Percentiles rank a stretch among this genome's conserved stretches.
phyloP scores from a whole-genome alignment of 371 early-diverging fungal genomes.

The Mortierella sp. region DNA sequence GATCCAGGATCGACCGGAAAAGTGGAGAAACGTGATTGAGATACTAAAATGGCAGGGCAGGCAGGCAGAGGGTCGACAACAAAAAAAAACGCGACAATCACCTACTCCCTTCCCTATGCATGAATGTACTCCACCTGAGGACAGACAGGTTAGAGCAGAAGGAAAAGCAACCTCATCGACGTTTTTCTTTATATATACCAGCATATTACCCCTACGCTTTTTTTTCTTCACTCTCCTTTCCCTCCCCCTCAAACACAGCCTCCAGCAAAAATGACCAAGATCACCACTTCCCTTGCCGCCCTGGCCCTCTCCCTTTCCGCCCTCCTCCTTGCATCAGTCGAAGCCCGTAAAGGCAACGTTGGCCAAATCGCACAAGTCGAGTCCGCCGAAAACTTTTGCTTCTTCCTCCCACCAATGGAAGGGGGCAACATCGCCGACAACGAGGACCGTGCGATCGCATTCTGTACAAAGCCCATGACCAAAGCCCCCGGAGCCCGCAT shows the following conservation, averaged over 20 bases:
- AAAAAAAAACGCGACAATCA: too few relatives aligned
- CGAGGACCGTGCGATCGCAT: slow-evolving; percentile 64
- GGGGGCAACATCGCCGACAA: slow-evolving; percentile 60
- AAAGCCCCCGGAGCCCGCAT: slow-evolving; percentile 47
- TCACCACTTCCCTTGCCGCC: slow-evolving; percentile 1
- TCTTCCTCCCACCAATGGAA: slow-evolving; percentile 66
- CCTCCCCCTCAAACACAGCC: background rate
- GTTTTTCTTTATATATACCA: too few relatives aligned
- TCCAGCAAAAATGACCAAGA: background rate
- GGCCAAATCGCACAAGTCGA: slow-evolving; percentile 21
- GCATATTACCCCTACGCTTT: too few relatives aligned
- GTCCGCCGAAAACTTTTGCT: slow-evolving; percentile 45
- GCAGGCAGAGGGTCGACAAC: too few relatives aligned
- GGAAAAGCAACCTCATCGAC: too few relatives aligned
- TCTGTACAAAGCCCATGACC: slow-evolving; percentile 59
- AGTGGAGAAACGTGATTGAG: too few relatives aligned
- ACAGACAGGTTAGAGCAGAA: too few relatives aligned
- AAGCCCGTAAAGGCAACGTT: slow-evolving; percentile 3
- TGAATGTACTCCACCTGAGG: too few relatives aligned
- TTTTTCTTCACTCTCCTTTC: background rate
- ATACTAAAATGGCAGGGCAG: too few relatives aligned
- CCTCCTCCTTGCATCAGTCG: background rate
- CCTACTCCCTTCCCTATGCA: too few relatives aligned
- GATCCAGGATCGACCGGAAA: too few relatives aligned
- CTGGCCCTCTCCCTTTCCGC: too few relatives aligned